Base-by-base conservation (phyloP, 1,284 basidiomycete species). In the Lentinula novae-zelandiae region DNA sequence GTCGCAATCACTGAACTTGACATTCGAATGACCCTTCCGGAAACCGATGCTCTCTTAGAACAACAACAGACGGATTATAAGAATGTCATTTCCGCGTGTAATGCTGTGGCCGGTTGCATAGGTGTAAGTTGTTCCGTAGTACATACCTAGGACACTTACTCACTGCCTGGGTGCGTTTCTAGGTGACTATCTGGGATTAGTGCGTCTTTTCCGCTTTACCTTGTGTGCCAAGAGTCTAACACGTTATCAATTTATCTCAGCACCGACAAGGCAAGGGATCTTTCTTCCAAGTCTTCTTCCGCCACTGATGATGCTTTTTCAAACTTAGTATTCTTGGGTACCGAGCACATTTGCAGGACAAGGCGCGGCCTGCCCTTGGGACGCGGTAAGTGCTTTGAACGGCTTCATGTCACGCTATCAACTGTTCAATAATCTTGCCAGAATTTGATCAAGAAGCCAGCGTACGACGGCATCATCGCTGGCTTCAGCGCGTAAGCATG, bases 1-100 rank as follows among this genome's bases (percentile, higher is more conserved):
- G 77, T 87, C 17, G 82, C 83, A 15, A 76, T 85, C 61, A 85
- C 83, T 5, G 84, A 85, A 68, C 75, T 86, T 54, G 84, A 86
- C 67, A 80, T 85, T 64, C 76, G 82, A 53, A 83, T 84, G 80
- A 77, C 77, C 10, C 72, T 83, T 10, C 83, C 83, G 10, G 75
- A 73, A n/a, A 82, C 80, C 7, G 66, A 71, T 12, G 78, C 74
- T 7, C 69, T 78, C 17, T 72, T 82, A 57, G 75, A 70, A 15
- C 82, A 85, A 65, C 84, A 86, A 67, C 72, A 79, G 69, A 72
- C 71, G 52, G 84, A 86, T 68, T 87, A 85, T 63, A 70, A 78
- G 62, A 79, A 74, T 27, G 83, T 85, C 60, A 74, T 85, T 55
- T 65, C 71, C 5, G 82, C 83, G 13, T 87, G 85, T 69, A 76